phyloP scores from a whole-genome alignment of 2,329 filamentous ascomycete species.

The Falciphora oryzae region DNA sequence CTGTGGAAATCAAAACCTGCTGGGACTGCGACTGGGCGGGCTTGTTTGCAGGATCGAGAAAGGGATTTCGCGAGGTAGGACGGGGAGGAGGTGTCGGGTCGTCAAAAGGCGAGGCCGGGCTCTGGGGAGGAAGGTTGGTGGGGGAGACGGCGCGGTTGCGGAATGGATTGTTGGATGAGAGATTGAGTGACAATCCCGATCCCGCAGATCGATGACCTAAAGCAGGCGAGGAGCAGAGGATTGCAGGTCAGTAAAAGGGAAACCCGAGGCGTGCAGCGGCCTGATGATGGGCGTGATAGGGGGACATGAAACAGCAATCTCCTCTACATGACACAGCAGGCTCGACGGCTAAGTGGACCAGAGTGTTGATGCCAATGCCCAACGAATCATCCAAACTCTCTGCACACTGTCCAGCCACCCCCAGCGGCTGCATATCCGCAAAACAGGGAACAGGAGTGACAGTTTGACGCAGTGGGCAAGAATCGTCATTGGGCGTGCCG shows the following conservation, averaged over 20 bases:
- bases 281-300: conserved; percentile 25
- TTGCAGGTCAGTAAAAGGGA: conserved; percentile 15
- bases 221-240: conserved; percentile 22
- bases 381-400: neutral
- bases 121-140: conserved; percentile 31
- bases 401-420: neutral
- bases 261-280: conserved; percentile 29
- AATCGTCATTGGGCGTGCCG: neutral
- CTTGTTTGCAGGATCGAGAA: conserved; percentile 52
- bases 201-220: conserved; percentile 45
- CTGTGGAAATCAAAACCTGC: conserved; percentile 31
- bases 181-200: conserved; percentile 57
- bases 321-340: conserved; percentile 38
- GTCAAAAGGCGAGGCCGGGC: conserved; percentile 52
- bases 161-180: conserved; percentile 78
- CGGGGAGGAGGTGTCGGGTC: conserved; percentile 44
- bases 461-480: neutral
- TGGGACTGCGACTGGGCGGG: conserved; percentile 21
- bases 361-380: neutral
- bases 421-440: conserved; percentile 4
- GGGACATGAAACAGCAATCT: conserved; percentile 42
- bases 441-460: neutral
- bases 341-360: conserved; percentile 33
- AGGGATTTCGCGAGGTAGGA: conserved; percentile 69
- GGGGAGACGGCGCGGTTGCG: conserved; percentile 67